A percentile compares a stretch with the other conserved stretches of the same genome.
phyloP scores from a whole-genome alignment of 805 yeast genomes.

The Candida parachauliodes region DNA sequence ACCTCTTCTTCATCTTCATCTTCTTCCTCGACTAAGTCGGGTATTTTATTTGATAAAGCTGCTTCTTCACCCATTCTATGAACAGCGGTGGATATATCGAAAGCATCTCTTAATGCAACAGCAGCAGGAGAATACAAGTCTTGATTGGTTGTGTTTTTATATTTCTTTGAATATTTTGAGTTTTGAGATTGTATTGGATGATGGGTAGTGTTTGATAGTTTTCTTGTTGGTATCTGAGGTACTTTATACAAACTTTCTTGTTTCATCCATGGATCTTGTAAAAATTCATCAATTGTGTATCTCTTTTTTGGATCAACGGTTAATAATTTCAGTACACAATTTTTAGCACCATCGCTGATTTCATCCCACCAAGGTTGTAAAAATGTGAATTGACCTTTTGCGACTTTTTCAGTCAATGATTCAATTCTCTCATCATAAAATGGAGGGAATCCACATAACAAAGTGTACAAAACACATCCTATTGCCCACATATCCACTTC shows the following conservation, averaged over 20 bases:
- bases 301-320: constrained; percentile 69
- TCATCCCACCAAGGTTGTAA: constrained; percentile 90
- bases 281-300: constrained; percentile 67
- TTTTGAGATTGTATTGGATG: constrained; percentile 27
- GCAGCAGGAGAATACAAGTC: constrained; percentile 67
- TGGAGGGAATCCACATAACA: constrained; percentile 96
- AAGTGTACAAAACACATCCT: constrained; percentile 92
- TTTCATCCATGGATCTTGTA: constrained; percentile 73
- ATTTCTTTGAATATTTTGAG: constrained; percentile 22
- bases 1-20: constrained; percentile 36
- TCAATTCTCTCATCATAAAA: constrained; percentile 84
- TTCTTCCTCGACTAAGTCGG: constrained; percentile 19
- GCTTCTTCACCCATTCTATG: constrained; percentile 75
- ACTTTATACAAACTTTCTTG: constrained; percentile 12
- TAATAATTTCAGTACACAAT: constrained; percentile 61
- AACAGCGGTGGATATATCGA: constrained; percentile 81
- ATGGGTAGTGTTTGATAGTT: constrained; percentile 1
- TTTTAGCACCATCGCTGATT: constrained; percentile 63
- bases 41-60: constrained; percentile 24
- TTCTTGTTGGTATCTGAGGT: constrained; percentile 4
- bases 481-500: constrained; percentile 99
- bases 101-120: constrained; percentile 78
- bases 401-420: constrained; percentile 70
- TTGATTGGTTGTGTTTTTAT: constrained; percentile 17
- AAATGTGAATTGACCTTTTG: constrained; percentile 74